These are phyloP conservation scores for Talaromyces sp. DNA, from an alignment of 2,329 filamentous ascomycete genomes.

Conservation along the genomic window DNA sequence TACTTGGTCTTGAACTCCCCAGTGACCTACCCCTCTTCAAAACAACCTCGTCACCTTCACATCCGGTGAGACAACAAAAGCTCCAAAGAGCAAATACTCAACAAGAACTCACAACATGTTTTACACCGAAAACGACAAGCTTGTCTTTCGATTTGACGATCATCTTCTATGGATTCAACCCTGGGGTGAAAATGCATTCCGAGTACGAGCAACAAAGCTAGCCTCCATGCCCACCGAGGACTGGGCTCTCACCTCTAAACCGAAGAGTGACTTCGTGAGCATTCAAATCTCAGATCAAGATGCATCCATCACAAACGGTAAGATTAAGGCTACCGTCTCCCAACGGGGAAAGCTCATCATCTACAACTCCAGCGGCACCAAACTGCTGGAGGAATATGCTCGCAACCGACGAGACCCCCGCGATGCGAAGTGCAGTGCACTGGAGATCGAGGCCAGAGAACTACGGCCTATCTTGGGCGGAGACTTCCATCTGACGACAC, in stretches of 20 bases:
- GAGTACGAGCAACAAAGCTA: conserved; percentile 42
- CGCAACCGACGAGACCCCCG: conserved; percentile 54
- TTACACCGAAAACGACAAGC: conserved; percentile 36
- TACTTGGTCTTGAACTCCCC: no score
- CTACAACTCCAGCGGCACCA: conserved; percentile 44
- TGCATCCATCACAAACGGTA: conserved; percentile 53
- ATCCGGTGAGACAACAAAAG: no score
- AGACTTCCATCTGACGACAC: conserved; percentile 60
- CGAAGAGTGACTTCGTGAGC: conserved; percentile 9
- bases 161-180: conserved; percentile 43
- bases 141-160: conserved; percentile 43
- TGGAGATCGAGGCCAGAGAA: conserved; percentile 61
- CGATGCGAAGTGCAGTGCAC: conserved; percentile 62
- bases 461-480: conserved; percentile 58
- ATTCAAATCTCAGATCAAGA: conserved; percentile 27
- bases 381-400: conserved; percentile 58
- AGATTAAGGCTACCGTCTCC: conserved; percentile 52
- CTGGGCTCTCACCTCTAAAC: conserved; percentile 38
- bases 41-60: no score
- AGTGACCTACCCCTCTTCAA: no score
- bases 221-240: conserved; percentile 38
- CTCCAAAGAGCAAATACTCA: no score
- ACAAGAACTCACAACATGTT: conserved; percentile 33
- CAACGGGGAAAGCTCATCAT: conserved; percentile 56
- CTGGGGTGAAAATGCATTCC: conserved; percentile 44